Base-by-base conservation (phyloP, 192 early-diverging fungal species). In the Spinellus fusiger region DNA sequence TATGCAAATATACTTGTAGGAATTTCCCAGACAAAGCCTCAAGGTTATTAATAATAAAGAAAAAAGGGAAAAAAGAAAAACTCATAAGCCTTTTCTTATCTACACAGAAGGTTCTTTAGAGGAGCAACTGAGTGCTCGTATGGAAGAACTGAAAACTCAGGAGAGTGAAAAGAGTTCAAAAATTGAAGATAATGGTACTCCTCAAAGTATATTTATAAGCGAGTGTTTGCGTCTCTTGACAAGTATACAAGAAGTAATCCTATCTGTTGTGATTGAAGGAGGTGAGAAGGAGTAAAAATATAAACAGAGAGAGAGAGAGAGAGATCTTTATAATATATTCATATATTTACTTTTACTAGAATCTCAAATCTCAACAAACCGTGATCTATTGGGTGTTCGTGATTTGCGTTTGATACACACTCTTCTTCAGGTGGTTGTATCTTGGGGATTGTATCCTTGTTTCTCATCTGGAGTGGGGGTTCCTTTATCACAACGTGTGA, bases 391-490 rank as follows among this genome's bases (percentile, higher is more conserved):
- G 23, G 86, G 86, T 54, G 70, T 85, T n/a, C 68, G 75, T 59
- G 86, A 88, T 64, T 67, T 83, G 27, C 69, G 83, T 32, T 67
- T 83, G 38, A 68, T 88, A 22, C 77, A 85, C 58, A 87, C 84
- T 18, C 73, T 88, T 54, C 59, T 88, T 12, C 83, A 88, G 67
- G 76, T 85, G 32, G 68, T 85, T 34, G 75, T 86, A 2, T 85
- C 71, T 29, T 84, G 83, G 82, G 86, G 86, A 7, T 65, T 91
- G 10, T 80, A 82, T 55, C 91, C 91, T 1, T 79, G 76, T 29
- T 68, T 90, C 23, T 59, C 82, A 20, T 78, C 78, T 0, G 88
- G 86, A 13, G 83, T 90, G 0, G 91, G 89, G 1, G 73, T 91
- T 38, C 81, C 84, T 5, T 64, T 91, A 33, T 73, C 73, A 9